Conservation (phyloP, 2,329 filamentous ascomycete species). For the Microcyclospora tardicrescens region DNA sequence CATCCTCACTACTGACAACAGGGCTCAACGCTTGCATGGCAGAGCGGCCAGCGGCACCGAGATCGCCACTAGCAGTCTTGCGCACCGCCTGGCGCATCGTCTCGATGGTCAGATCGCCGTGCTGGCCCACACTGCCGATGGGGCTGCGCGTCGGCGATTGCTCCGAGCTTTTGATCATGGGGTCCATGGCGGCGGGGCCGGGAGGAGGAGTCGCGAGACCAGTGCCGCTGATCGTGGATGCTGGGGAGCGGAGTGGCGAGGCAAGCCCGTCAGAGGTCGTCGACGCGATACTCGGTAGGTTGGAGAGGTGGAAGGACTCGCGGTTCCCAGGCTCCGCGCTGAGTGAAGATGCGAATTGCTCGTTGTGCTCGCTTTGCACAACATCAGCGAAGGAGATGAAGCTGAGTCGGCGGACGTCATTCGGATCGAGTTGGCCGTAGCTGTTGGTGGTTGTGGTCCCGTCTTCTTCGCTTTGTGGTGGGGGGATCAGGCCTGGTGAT, state of each 20-base stretch:
- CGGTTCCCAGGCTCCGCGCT: slow-evolving; percentile 44
- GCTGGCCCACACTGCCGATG: slow-evolving; percentile 22
- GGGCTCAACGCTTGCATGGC: slow-evolving; percentile 10
- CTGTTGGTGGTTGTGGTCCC: slow-evolving; percentile 59
- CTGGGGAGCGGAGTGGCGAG: slow-evolving; percentile 55
- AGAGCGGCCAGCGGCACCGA: slow-evolving; percentile 33
- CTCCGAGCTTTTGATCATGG: slow-evolving; percentile 2
- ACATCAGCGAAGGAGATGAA: slow-evolving; percentile 98
- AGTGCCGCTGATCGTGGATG: not conserved
- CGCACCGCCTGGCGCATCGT: slow-evolving; percentile 85
- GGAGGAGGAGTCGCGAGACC: slow-evolving; percentile 2
- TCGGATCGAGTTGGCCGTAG: slow-evolving; percentile 63
- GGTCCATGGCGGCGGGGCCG: not conserved
- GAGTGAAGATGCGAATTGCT: slow-evolving; percentile 11
- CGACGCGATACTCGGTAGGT: slow-evolving; percentile 8
- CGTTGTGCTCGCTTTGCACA: slow-evolving; percentile 63
- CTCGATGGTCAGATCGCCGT: slow-evolving; percentile 71
- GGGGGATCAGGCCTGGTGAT: slow-evolving; percentile 59
- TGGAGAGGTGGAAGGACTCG: slow-evolving; percentile 49
- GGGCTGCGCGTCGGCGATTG: slow-evolving; percentile 10
- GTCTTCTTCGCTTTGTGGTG: slow-evolving; percentile 35
- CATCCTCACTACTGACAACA: slow-evolving; percentile 11
- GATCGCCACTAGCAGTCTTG: slow-evolving; percentile 72
- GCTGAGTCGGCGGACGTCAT: slow-evolving; percentile 70
- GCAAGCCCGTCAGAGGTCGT: slow-evolving; percentile 51